Evolutionary conservation across 192 early-diverging fungal genomes (phyloP).

Genomic region (Neocallimastix lanati): DNA sequence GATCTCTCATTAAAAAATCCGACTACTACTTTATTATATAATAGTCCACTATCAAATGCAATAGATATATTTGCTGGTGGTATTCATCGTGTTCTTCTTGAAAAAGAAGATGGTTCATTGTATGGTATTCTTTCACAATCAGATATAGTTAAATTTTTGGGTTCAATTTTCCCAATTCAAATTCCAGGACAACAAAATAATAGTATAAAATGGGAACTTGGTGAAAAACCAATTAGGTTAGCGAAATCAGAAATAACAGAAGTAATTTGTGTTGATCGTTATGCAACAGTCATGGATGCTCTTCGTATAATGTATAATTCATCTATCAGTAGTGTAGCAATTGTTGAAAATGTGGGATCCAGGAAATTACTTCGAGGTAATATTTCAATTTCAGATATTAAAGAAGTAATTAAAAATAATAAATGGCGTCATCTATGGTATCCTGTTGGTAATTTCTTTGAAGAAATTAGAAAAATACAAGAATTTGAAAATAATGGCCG

Average conservation of each 20-base stretch:
- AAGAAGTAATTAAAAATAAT: not conserved
- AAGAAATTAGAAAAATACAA: not conserved
- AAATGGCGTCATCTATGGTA: not conserved
- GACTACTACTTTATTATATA: not conserved
- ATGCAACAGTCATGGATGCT: not conserved
- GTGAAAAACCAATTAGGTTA: not conserved
- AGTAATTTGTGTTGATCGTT: not conserved
- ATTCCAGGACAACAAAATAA: not conserved
- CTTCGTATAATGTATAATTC: not conserved
- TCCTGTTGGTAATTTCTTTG: not conserved
- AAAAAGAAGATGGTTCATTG: not conserved
- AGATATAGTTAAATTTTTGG: not conserved
- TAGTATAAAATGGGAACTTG: not conserved
- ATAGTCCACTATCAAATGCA: not conserved
- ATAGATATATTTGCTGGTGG: not conserved
- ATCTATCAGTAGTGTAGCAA: not conserved
- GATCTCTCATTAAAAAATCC: not conserved
- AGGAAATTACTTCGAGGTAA: not conserved
- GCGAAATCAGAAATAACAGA: not conserved
- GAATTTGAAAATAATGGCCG: not conserved
- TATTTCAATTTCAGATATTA: not conserved
- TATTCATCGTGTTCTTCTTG: not conserved
- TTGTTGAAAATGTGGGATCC: not conserved
- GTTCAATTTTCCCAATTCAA: not conserved
- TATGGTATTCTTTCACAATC: not conserved